Conservation (phyloP, 352 stramenopile genomes). For the Phytopythium chamaehyphon region DNA sequence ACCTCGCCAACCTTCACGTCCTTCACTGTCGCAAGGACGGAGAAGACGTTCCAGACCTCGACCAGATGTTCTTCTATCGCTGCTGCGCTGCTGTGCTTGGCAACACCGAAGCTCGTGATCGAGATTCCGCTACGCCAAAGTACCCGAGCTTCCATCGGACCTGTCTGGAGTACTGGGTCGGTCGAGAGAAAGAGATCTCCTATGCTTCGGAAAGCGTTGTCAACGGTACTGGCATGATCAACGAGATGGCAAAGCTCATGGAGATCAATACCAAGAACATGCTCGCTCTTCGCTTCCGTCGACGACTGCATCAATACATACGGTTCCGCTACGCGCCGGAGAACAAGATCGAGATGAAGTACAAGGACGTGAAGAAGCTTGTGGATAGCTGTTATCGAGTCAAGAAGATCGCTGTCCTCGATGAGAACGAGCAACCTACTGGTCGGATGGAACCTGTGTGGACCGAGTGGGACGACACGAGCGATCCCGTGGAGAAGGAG, state of each 20-base stretch:
- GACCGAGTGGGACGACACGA: constrained; percentile 5
- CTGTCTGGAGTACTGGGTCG: constrained; percentile 1
- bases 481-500: constrained; percentile 5
- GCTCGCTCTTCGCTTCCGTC: constrained; percentile 5
- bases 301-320: constrained; percentile 2
- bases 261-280: constrained; percentile 6
- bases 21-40: constrained; percentile 7
- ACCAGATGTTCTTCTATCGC: constrained; percentile 11
- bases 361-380: neutral
- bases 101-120: constrained; percentile 2
- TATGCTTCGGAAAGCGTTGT: neutral
- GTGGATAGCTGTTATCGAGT: constrained; percentile 8
- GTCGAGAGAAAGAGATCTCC: neutral
- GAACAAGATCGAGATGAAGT: neutral
- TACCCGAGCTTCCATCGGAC: constrained; percentile 4
- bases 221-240: constrained; percentile 1
- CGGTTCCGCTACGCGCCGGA: neutral
- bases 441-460: neutral
- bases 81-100: constrained; percentile 5
- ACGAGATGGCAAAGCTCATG: constrained; percentile 1
- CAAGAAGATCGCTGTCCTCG: neutral
- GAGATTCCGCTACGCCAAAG: neutral
- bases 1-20: constrained; percentile 11
- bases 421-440: constrained; percentile 3
- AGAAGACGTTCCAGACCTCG: constrained; percentile 4